Percentiles rank a stretch among this genome's conserved stretches.
Conservation (phyloP, 257 asterid genomes). For the Anisodus acutangulus region DNA sequence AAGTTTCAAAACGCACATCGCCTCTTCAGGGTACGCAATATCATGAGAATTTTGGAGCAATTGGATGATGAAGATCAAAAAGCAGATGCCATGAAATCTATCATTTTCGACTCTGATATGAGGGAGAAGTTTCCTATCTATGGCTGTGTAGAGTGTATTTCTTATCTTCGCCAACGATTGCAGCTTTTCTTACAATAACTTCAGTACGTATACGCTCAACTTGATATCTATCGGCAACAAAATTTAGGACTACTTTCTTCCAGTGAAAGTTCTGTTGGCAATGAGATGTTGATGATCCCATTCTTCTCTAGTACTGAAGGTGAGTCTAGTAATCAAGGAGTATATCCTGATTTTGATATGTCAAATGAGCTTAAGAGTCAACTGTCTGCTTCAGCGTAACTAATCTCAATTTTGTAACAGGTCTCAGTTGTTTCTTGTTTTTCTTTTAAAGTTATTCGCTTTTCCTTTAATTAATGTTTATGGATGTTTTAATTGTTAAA, state of each 20-base stretch:
- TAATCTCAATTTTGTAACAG: no score
- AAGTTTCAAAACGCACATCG: constrained; percentile 67
- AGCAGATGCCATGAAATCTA: constrained; percentile 74
- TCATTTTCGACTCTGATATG: constrained; percentile 68
- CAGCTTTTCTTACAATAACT: constrained; percentile 40
- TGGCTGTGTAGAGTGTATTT: constrained; percentile 53
- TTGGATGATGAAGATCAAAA: constrained; percentile 35
- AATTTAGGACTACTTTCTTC: background rate
- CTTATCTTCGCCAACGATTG: constrained; percentile 41
- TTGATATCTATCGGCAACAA: constrained; percentile 39
- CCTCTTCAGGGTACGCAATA: constrained; percentile 62
- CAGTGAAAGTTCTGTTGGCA: background rate
- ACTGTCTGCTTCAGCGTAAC: no score
- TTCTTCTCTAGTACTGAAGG: background rate
- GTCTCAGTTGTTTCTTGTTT: background rate
- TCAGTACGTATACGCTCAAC: constrained; percentile 34
- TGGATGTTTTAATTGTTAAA: background rate
- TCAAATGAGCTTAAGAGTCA: no score
- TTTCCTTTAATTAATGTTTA: background rate
- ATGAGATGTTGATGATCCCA: background rate
- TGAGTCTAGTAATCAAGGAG: background rate
- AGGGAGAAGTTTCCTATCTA: constrained; percentile 52
- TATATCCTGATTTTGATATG: background rate
- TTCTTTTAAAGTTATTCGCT: background rate
- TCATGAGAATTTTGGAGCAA: constrained; percentile 42